A percentile compares a stretch with the other conserved stretches of the same genome.
phyloP scores from a whole-genome alignment of 805 yeast species.

The Tetrapisispora nanseiensis region DNA sequence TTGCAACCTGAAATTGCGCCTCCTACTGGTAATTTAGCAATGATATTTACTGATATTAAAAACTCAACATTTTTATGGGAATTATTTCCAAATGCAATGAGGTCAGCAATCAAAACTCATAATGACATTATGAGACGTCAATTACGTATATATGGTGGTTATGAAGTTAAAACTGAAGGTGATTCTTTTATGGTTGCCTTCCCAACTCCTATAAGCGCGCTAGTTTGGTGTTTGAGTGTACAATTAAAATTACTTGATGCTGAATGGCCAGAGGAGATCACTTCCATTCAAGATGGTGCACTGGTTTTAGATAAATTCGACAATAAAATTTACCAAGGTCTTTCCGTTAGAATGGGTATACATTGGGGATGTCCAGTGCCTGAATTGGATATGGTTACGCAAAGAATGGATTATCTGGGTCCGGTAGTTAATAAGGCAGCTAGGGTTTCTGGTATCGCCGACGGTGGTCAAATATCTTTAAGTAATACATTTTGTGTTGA shows the following conservation, averaged over 20 bases:
- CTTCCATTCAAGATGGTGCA: conserved; percentile 75
- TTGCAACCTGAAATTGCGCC: conserved; percentile 87
- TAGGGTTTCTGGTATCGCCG: conserved; percentile 87
- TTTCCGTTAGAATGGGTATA: conserved; percentile 94
- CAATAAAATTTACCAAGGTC: conserved; percentile 65
- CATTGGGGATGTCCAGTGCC: conserved; percentile 98
- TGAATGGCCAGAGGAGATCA: conserved; percentile 93
- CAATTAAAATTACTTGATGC: conserved; percentile 75
- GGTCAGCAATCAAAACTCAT: conserved; percentile 92
- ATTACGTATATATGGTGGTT: conserved; percentile 86
- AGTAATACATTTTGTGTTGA: conserved; percentile 75
- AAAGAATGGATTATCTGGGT: conserved; percentile 97
- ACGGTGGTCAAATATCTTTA: conserved; percentile 94
- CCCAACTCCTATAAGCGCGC: conserved; percentile 82
- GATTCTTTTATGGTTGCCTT: conserved; percentile 98
- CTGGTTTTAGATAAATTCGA: conserved; percentile 57
- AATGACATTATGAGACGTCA: conserved; percentile 91
- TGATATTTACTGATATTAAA: conserved; percentile 95
- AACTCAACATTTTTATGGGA: conserved; percentile 94
- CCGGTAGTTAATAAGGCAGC: conserved; percentile 97
- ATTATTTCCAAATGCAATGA: conserved; percentile 82
- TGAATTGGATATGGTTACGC: conserved; percentile 87
- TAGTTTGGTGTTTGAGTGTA: conserved; percentile 89
- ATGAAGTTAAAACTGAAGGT: conserved; percentile 98
- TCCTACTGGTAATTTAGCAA: conserved; percentile 87